Conservation (phyloP, 2,329 filamentous ascomycete genomes). For the Tolypocladium guangdongense region DNA sequence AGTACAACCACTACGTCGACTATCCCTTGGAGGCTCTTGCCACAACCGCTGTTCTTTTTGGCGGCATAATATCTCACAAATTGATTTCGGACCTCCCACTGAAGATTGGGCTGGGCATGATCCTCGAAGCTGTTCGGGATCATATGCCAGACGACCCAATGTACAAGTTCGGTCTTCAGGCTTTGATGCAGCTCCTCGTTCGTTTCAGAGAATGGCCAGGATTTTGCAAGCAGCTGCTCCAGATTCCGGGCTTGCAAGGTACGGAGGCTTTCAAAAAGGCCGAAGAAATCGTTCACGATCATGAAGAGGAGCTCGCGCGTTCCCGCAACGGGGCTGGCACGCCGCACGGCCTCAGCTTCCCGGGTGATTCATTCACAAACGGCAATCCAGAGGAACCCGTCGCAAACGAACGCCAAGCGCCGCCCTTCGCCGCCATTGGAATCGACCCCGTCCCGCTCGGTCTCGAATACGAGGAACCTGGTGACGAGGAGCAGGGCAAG, state of each 20-base stretch:
- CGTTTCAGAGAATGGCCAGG: conserved; percentile 91
- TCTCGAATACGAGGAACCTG: conserved; percentile 67
- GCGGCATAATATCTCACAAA: conserved; percentile 89
- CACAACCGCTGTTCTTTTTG: conserved; percentile 92
- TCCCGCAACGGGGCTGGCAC: conserved; percentile 39
- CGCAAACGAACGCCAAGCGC: conserved; percentile 46
- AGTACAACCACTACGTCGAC: conserved; percentile 89
- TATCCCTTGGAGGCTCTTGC: conserved; percentile 94
- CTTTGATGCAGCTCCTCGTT: conserved; percentile 75
- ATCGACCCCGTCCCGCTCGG: conserved; percentile 57
- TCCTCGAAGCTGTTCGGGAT: conserved; percentile 88
- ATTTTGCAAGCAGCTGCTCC: conserved; percentile 76
- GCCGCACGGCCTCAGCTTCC: conserved; percentile 23
- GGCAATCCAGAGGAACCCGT: conserved; percentile 56
- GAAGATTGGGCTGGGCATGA: conserved; percentile 93
- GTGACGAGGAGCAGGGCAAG: conserved; percentile 78
- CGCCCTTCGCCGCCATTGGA: conserved; percentile 69
- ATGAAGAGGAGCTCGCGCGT: conserved; percentile 49
- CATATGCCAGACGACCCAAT: conserved; percentile 75
- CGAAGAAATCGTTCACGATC: conserved; percentile 64
- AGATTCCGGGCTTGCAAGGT: conserved; percentile 69
- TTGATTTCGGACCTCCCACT: conserved; percentile 83
- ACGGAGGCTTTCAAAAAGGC: conserved; percentile 79
- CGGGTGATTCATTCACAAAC: conserved; percentile 50
- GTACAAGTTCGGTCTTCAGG: conserved; percentile 97